Evolutionary conservation across 2,329 filamentous ascomycete genomes (phyloP).

Genomic region (Sclerotinia minor): DNA sequence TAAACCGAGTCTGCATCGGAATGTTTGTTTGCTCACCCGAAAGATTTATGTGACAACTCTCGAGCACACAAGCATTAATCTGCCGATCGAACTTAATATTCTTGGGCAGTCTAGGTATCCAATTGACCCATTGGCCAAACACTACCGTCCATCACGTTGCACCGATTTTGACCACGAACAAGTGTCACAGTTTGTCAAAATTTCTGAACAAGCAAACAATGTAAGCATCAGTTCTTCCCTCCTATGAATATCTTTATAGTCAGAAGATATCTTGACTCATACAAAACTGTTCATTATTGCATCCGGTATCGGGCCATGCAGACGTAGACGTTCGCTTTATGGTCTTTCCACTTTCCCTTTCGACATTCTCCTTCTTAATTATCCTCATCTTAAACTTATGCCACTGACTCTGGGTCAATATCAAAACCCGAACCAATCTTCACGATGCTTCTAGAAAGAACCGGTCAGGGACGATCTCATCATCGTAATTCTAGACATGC

Average conservation of each 20-base stretch:
- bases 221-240: background rate
- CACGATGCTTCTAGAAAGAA: constrained; percentile 17
- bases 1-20: background rate
- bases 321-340: constrained; percentile 9
- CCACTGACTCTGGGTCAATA: background rate
- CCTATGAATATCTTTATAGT: background rate
- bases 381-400: background rate
- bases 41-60: background rate
- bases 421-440: background rate
- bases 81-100: background rate
- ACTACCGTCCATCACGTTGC: constrained; percentile 1
- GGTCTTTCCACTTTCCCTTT: background rate
- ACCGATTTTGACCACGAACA: background rate
- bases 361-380: background rate
- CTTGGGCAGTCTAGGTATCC: background rate
- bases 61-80: background rate
- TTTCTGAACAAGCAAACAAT: constrained; percentile 16
- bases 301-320: constrained; percentile 13
- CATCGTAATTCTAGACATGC: constrained; percentile 18
- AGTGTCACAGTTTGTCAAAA: constrained; percentile 17
- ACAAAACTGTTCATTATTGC: background rate
- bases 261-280: constrained; percentile 21
- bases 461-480: constrained; percentile 8
- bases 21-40: constrained; percentile 18
- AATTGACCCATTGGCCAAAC: constrained; percentile 6